These are phyloP conservation scores for Fusarium sp. DNA, from an alignment of 2,329 filamentous ascomycete genomes.

Conservation along the genomic window DNA sequence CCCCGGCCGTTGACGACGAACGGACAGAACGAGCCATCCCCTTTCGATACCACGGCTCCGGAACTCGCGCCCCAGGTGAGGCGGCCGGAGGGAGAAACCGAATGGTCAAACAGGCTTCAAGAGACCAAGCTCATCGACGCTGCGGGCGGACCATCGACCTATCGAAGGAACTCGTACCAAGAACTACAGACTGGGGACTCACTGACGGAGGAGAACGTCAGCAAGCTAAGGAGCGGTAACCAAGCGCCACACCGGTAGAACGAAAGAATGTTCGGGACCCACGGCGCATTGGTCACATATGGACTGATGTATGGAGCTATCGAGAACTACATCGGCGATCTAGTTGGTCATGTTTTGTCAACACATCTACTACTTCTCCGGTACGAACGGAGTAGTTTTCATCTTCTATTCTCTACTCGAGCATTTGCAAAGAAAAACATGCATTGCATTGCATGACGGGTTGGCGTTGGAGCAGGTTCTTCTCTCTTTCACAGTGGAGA, in stretches of 20 bases:
- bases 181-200: constrained; percentile 54
- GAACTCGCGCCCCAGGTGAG: constrained; percentile 51
- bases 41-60: constrained; percentile 52
- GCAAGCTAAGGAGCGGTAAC: constrained; percentile 56
- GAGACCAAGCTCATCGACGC: constrained; percentile 62
- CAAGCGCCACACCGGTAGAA: constrained; percentile 33
- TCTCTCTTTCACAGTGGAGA: constrained; percentile 6
- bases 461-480: constrained; percentile 33
- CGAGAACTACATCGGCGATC: constrained; percentile 18
- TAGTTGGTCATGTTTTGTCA: background rate
- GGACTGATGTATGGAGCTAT: constrained; percentile 13
- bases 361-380: constrained; percentile 9
- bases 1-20: constrained; percentile 55
- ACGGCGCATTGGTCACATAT: constrained; percentile 5
- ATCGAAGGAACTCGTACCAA: constrained; percentile 50
- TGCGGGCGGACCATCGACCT: constrained; percentile 52
- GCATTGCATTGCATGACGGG: constrained; percentile 23
- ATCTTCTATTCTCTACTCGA: constrained; percentile 7
- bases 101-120: constrained; percentile 57
- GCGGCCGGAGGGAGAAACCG: constrained; percentile 52
- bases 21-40: constrained; percentile 55
- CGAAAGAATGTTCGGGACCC: background rate
- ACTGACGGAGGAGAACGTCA: constrained; percentile 66
- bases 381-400: constrained; percentile 7
- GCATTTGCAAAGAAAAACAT: constrained; percentile 33